phyloP scores from a whole-genome alignment of 352 stramenopile genomes.

The Pythium biforme region DNA sequence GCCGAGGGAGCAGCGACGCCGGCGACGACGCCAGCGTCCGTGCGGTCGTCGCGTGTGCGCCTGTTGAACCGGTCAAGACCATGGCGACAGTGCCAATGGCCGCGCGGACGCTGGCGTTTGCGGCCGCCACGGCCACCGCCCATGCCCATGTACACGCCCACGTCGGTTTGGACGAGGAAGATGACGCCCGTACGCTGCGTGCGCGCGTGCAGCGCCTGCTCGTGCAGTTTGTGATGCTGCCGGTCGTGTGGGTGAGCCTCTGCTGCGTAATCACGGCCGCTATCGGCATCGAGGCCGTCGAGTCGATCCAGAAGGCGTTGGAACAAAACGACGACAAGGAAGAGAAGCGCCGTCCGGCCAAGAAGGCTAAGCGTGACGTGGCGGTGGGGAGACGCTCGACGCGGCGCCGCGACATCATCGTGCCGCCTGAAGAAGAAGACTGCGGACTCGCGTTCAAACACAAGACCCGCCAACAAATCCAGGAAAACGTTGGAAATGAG shows the following conservation, averaged over 20 bases:
- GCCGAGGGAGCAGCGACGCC: conserved; percentile 9
- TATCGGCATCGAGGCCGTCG: conserved; percentile 60
- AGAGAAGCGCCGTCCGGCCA: conserved; percentile 16
- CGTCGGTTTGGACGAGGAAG: neutral
- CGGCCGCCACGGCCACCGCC: conserved; percentile 1
- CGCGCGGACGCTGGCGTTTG: conserved; percentile 1
- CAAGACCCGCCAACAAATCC: neutral
- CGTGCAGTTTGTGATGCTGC: conserved; percentile 57
- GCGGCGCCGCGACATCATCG: neutral
- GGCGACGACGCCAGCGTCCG: conserved; percentile 4
- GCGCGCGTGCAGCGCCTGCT: conserved; percentile 35
- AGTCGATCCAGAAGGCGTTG: conserved; percentile 38
- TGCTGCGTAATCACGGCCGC: conserved; percentile 53
- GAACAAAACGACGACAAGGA: neutral
- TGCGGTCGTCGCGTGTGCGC: neutral
- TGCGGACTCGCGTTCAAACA: conserved; percentile 1
- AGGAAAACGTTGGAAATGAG: too few species aligned
- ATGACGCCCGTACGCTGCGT: conserved; percentile 9
- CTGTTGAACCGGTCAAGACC: conserved; percentile 1
- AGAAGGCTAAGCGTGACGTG: conserved; percentile 19
- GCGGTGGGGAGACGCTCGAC: neutral
- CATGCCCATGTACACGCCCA: neutral
- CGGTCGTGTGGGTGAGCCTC: conserved; percentile 60
- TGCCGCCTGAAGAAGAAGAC: neutral
- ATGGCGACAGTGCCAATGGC: neutral